A percentile compares a stretch with the other conserved stretches of the same genome.
Conservation (phyloP, 176 grass and related monocot genomes). For the Neostapfia colusana region DNA sequence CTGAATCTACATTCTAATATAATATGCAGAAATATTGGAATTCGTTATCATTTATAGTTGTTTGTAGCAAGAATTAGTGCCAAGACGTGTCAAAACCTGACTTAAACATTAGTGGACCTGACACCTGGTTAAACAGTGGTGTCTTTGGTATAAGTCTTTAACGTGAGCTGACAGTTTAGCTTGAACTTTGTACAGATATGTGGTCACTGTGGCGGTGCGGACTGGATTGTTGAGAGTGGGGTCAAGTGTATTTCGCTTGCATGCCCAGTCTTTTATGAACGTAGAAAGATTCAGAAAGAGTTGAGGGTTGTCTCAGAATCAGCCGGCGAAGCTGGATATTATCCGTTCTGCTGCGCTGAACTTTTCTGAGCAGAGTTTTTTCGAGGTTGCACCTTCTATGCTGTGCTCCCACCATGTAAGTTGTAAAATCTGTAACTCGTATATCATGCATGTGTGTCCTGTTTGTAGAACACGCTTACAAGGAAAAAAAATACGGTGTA, state of each 20-base stretch:
- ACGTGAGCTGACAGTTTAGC: neutral
- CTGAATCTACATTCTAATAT: neutral
- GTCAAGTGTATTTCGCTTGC: constrained; percentile 83
- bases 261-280: constrained; percentile 87
- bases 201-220: constrained; percentile 71
- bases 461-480: constrained; percentile 32
- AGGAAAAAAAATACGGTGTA: constrained; percentile 7
- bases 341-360: constrained; percentile 63
- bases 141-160: neutral
- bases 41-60: neutral
- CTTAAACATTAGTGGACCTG: neutral
- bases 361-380: constrained; percentile 69
- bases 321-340: constrained; percentile 56
- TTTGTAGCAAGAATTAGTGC: constrained; percentile 17
- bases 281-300: constrained; percentile 68
- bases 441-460: constrained; percentile 29
- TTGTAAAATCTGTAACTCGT: constrained; percentile 33
- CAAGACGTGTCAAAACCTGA: neutral
- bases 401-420: constrained; percentile 22
- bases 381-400: constrained; percentile 10
- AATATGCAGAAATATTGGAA: neutral
- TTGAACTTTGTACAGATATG: constrained; percentile 63
- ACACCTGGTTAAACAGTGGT: neutral
- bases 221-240: constrained; percentile 71
- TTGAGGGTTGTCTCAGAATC: constrained; percentile 52